Evolutionary conservation across 108 stramenopile genomes (phyloP).

Genomic region (Bacterosira constricta): DNA sequence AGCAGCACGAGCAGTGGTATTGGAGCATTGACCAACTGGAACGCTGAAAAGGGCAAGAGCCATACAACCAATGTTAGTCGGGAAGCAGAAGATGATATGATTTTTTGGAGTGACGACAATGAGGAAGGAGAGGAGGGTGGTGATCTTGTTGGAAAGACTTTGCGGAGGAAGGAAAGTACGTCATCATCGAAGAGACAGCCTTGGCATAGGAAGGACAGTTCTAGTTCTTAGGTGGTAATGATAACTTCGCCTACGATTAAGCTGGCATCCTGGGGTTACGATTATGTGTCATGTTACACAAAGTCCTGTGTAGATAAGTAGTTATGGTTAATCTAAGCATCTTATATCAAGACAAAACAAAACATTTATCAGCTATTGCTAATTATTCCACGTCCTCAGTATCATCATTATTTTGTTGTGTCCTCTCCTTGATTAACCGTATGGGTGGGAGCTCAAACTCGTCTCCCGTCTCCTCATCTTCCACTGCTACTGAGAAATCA

Average conservation of each 20-base stretch:
- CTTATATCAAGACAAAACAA: no score
- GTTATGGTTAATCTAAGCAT: no score
- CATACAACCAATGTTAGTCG: background rate
- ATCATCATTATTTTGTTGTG: background rate
- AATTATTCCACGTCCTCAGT: background rate
- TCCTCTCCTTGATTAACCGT: conserved; percentile 23
- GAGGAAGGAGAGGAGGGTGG: conserved; percentile 2
- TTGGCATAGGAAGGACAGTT: conserved; percentile 21
- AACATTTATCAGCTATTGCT: background rate
- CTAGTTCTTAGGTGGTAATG: no score
- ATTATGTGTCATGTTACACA: no score
- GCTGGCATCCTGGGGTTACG: no score
- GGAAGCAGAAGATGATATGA: background rate
- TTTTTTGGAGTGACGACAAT: background rate
- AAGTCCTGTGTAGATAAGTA: no score
- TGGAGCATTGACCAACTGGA: conserved; percentile 23
- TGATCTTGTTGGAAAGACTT: background rate
- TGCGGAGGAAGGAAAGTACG: background rate
- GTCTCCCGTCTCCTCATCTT: conserved; percentile 73
- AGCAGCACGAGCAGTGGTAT: conserved; percentile 15
- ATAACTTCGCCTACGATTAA: conserved; percentile 46
- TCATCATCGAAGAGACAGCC: conserved; percentile 2
- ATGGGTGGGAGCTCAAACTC: conserved; percentile 77
- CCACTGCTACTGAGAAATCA: conserved; percentile 73
- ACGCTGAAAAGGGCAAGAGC: background rate